phyloP scores from a whole-genome alignment of 495 filamentous ascomycete genomes.

The Oleoguttula mirabilis region DNA sequence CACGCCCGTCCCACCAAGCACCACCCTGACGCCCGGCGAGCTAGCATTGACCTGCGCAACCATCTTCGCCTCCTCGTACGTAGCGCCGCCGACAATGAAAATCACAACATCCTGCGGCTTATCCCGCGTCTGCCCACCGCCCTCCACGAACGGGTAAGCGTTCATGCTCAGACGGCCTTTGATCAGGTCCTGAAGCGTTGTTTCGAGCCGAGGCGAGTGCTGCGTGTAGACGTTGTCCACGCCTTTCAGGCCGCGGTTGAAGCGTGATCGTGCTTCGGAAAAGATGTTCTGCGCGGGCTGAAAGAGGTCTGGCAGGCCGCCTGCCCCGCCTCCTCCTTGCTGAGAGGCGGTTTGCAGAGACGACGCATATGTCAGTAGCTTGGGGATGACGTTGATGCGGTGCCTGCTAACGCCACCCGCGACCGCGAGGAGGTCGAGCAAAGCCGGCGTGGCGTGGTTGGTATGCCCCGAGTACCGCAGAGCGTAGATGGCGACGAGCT shows the following conservation, averaged over 20 bases:
- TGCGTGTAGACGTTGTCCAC: constrained; percentile 99
- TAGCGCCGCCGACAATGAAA: constrained; percentile 84
- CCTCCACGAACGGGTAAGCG: constrained; percentile 86
- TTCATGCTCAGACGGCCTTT: constrained; percentile 75
- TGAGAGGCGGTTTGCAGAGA: constrained; percentile 55
- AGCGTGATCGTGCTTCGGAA: constrained; percentile 72
- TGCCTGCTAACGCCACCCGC: constrained; percentile 61
- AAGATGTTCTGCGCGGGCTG: constrained; percentile 77
- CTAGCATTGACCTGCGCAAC: constrained; percentile 85
- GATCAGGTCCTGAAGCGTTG: constrained; percentile 79
- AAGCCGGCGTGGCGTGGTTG: constrained; percentile 62
- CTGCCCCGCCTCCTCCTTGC: constrained; percentile 28
- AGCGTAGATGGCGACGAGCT: constrained; percentile 81
- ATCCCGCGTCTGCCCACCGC: constrained; percentile 70
- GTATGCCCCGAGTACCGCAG: constrained; percentile 82
- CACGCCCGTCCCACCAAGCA: constrained; percentile 72
- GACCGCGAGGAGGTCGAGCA: constrained; percentile 74
- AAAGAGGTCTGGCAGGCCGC: constrained; percentile 76
- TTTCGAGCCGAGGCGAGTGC: constrained; percentile 79
- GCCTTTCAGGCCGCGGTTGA: constrained; percentile 80
- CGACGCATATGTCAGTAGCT: constrained; percentile 68
- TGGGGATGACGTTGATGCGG: constrained; percentile 59
- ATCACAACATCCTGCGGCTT: constrained; percentile 95
- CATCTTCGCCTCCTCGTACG: constrained; percentile 93
- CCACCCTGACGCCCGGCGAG: constrained; percentile 75